Evolutionary conservation across 2,329 filamentous ascomycete species (phyloP).

Genomic region (Monosporascus sp.): DNA sequence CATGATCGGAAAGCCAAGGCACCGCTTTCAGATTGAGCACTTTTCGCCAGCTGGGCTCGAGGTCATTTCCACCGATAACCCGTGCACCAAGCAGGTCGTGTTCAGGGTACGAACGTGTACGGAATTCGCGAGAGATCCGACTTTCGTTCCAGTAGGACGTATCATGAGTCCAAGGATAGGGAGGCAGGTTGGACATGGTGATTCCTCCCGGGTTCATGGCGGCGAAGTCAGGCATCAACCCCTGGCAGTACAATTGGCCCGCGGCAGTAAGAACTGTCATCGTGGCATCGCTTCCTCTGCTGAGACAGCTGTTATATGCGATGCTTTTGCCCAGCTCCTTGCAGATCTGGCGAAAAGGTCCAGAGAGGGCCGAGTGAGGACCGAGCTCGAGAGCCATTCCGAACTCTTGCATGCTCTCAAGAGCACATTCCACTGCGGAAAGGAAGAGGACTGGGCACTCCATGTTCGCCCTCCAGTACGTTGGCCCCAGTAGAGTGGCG

Average conservation of each 20-base stretch:
- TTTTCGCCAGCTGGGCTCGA: constrained; percentile 36
- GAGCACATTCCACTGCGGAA: constrained; percentile 4
- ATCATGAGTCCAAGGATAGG: constrained; percentile 18
- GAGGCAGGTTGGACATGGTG: constrained; percentile 13
- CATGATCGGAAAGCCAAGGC: constrained; percentile 42
- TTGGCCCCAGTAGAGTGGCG: constrained; percentile 1
- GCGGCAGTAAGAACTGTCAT: constrained; percentile 7
- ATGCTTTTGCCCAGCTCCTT: not conserved
- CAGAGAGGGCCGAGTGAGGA: not conserved
- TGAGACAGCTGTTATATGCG: constrained; percentile 9
- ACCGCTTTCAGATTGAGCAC: constrained; percentile 31
- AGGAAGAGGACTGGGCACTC: constrained; percentile 16
- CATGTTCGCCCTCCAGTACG: constrained; percentile 18
- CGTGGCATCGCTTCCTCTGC: constrained; percentile 3
- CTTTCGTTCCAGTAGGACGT: constrained; percentile 16
- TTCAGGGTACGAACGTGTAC: constrained; percentile 11
- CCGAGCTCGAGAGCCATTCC: constrained; percentile 19
- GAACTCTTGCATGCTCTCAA: constrained; percentile 4
- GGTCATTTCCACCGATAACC: constrained; percentile 22
- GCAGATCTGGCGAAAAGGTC: constrained; percentile 15
- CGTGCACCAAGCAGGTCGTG: constrained; percentile 27
- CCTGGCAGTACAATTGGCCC: constrained; percentile 10
- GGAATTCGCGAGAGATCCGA: constrained; percentile 13
- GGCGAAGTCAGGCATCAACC: constrained; percentile 3
- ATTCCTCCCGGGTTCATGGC: constrained; percentile 6